Evolutionary conservation across 192 early-diverging fungal species (phyloP), one percentile per base, ranked within the genome.

Genomic region (Backusella psychrophila): DNA sequence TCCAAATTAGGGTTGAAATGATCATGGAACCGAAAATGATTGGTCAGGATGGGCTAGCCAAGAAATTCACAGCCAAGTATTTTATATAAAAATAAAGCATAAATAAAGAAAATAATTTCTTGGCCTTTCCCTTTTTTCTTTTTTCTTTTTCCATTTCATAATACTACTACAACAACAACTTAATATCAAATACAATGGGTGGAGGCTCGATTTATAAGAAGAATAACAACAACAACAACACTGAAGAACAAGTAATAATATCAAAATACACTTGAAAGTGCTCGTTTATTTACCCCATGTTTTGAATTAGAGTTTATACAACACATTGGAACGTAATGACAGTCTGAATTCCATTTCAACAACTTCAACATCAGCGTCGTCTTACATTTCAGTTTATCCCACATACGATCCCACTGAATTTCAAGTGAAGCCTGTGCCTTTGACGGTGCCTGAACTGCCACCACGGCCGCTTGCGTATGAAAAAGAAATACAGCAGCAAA

Each of bases 401-500:
- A 71, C 23, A 33, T 71, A 71, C 49, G 70, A 71, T 19, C 70
- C 70, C 2, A 71, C 41, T 46, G 42, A 71, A 46, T 71, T 49
- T 71, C 41, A 71, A 71, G 41, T 71, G 1, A 42, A 71, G 0
- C 42, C 70, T 46, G 70, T 71, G 15, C 70, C 70, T 6, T 33
- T 71, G 39, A 71, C 36, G 29, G 70, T 23, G n/a, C 70, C 70
- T 49, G 70, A 41, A 19, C 42, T 71, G 34, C 70, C 70, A 49
- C 70, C 70, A 21, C n/a, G 35, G 3, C 70, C 70, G 23, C 36
- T 41, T 49, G 70, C 70, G 3, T 71, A 71, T 35, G 35, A 38
- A 26, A 36, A n/a, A 29, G 15, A 21, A 21, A 29, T 34, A 6
- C 46, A 76, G 2, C 36, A 36, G 23, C 63, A 11, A 33, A 36